Evolutionary conservation across 192 early-diverging fungal species (phyloP).

Genomic region (Entophlyctis luteolus): DNA sequence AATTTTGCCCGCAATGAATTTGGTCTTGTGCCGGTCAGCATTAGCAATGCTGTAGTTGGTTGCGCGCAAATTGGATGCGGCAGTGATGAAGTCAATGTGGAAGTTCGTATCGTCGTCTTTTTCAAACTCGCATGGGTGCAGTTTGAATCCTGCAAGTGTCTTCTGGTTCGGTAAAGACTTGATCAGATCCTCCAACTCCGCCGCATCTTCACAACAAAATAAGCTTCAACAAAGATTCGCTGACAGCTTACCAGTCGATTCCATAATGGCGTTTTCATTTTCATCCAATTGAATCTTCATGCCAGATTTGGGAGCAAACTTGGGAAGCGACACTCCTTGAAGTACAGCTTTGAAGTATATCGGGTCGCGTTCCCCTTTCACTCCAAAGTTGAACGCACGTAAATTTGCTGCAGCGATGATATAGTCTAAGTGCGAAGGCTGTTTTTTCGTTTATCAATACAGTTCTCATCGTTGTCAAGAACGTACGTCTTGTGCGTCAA

Average conservation of each 20-base stretch:
- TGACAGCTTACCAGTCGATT: conserved; percentile 43
- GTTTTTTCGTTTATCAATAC: no score
- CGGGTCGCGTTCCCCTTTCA: conserved; percentile 70
- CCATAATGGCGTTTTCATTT: conserved; percentile 62
- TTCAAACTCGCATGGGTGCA: conserved; percentile 92
- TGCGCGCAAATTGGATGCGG: conserved; percentile 94
- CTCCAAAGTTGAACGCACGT: conserved; percentile 92
- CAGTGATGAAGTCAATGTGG: conserved; percentile 99
- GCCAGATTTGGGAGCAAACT: conserved; percentile 83
- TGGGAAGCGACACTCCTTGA: conserved; percentile 61
- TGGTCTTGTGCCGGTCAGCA: conserved; percentile 84
- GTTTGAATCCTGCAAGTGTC: conserved; percentile 74
- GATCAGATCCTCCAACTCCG: conserved; percentile 65
- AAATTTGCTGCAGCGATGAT: conserved; percentile 88
- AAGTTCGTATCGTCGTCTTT: conserved; percentile 99
- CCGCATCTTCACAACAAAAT: conserved; percentile 18
- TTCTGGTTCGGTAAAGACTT: conserved; percentile 70
- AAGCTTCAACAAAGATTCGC: no score
- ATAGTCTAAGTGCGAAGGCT: conserved; percentile 81
- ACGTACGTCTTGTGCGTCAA: conserved; percentile 73
- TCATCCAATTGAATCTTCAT: conserved; percentile 97
- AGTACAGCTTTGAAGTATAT: conserved; percentile 66
- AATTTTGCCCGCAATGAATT: conserved; percentile 96
- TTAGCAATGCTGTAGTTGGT: conserved; percentile 76
- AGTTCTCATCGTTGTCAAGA: conserved; percentile 2